Conservation (phyloP, 2,329 filamentous ascomycete species). For the Amesomyces nigricolor region DNA sequence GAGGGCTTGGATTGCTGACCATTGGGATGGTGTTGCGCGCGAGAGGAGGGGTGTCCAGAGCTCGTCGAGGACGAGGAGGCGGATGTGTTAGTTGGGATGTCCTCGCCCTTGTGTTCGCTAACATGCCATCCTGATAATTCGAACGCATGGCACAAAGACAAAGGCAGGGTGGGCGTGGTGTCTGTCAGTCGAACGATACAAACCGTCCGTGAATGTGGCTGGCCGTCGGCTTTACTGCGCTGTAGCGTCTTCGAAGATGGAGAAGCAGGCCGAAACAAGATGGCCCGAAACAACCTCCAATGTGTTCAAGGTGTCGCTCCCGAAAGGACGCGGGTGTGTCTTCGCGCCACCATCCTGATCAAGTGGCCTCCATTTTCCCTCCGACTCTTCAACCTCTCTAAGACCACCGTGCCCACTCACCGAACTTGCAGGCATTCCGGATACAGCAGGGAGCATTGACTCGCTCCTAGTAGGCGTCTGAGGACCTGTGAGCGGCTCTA, state of each 20-base stretch:
- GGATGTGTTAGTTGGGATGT: no score
- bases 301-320: no score
- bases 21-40: slow-evolving; percentile 13
- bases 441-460: no score
- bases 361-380: no score
- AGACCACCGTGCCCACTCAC: not conserved
- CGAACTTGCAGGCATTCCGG: not conserved
- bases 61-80: slow-evolving; percentile 11
- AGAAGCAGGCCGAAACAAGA: no score
- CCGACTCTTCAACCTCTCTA: not conserved
- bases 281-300: no score
- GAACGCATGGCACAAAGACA: not conserved
- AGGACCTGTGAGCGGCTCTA: no score
- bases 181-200: not conserved
- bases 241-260: not conserved
- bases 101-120: no score
- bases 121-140: no score
- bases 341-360: no score
- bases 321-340: no score
- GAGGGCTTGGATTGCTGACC: slow-evolving; percentile 25
- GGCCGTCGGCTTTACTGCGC: not conserved
- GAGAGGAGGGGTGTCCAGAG: slow-evolving; percentile 11
- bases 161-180: not conserved
- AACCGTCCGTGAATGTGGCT: not conserved
- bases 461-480: no score